These are phyloP conservation scores for Macrophomina pseudophaseolina DNA, from an alignment of 2,329 filamentous ascomycete genomes.

Conservation along the genomic window DNA sequence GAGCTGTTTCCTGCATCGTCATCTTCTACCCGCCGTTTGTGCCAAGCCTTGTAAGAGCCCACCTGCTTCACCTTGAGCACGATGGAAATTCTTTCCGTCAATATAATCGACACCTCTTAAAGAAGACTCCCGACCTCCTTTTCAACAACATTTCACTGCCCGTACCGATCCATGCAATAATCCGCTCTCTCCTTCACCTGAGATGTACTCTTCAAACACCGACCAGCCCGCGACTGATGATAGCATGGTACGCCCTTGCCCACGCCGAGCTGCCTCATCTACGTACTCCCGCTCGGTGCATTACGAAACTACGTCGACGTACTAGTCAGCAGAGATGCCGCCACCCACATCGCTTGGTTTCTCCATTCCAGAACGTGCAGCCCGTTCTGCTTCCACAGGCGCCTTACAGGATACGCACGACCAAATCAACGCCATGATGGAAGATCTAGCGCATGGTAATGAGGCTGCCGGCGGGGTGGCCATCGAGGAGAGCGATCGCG, in stretches of 20 bases:
- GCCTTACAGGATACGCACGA: not conserved
- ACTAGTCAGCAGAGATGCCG: not conserved
- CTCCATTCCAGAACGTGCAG: not conserved
- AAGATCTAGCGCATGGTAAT: not conserved
- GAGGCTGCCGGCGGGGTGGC: not conserved
- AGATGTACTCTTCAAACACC: not conserved
- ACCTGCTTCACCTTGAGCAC: too few relatives aligned
- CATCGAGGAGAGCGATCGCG: too few relatives aligned
- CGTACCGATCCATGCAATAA: too few relatives aligned
- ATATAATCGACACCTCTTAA: too few relatives aligned
- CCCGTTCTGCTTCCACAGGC: not conserved
- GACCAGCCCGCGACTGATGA: not conserved
- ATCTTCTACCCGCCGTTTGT: too few relatives aligned
- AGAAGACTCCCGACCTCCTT: too few relatives aligned
- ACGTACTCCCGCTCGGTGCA: slow-evolving; percentile 1
- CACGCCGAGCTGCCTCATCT: not conserved
- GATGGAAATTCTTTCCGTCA: too few relatives aligned
- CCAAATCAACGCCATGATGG: slow-evolving; percentile 2
- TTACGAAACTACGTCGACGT: not conserved
- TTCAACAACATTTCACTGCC: too few relatives aligned
- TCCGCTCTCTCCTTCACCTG: too few relatives aligned
- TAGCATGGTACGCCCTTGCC: not conserved
- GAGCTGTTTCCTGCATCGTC: too few relatives aligned
- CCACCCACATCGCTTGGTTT: not conserved
- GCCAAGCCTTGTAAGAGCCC: too few relatives aligned